These are phyloP conservation scores for Debaryomycetaceae sp. DNA, from an alignment of 1,139 yeast genomes.

Conservation along the genomic window DNA sequence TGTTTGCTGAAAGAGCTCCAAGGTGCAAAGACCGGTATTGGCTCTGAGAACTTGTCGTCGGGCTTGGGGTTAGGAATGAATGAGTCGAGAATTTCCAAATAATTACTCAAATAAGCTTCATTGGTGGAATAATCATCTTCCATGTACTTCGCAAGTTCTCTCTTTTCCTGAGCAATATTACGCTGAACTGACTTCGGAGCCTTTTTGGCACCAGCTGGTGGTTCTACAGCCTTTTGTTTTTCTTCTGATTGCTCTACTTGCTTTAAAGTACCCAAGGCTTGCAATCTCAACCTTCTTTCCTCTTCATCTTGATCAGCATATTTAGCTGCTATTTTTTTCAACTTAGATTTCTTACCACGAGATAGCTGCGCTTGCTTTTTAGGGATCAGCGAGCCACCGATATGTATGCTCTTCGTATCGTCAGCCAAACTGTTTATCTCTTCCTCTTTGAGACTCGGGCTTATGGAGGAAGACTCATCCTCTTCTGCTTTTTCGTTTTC, in stretches of 20 bases:
- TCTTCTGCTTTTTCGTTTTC: conserved; percentile 10
- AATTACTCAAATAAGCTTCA: conserved; percentile 30
- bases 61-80: conserved; percentile 41
- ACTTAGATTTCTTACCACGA: conserved; percentile 79
- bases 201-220: conserved; percentile 17
- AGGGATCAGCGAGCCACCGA: too few relatives aligned
- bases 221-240: conserved; percentile 18
- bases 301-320: conserved; percentile 93
- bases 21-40: conserved; percentile 90
- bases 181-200: conserved; percentile 26
- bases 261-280: conserved; percentile 78
- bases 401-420: not conserved
- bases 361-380: conserved; percentile 3
- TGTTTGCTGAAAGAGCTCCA: conserved; percentile 76
- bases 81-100: conserved; percentile 39
- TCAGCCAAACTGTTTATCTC: not conserved
- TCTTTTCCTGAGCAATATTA: conserved; percentile 48
- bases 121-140: conserved; percentile 32
- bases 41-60: conserved; percentile 48
- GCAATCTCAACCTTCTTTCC: conserved; percentile 70
- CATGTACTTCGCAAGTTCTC: conserved; percentile 48
- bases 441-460: too few relatives aligned
- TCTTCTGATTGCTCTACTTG: conserved; percentile 48
- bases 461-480: conserved; percentile 2
- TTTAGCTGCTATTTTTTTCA: conserved; percentile 77